These are phyloP conservation scores for Penicillium sp. DNA, from an alignment of 2,329 filamentous ascomycete species.

Conservation along the genomic window DNA sequence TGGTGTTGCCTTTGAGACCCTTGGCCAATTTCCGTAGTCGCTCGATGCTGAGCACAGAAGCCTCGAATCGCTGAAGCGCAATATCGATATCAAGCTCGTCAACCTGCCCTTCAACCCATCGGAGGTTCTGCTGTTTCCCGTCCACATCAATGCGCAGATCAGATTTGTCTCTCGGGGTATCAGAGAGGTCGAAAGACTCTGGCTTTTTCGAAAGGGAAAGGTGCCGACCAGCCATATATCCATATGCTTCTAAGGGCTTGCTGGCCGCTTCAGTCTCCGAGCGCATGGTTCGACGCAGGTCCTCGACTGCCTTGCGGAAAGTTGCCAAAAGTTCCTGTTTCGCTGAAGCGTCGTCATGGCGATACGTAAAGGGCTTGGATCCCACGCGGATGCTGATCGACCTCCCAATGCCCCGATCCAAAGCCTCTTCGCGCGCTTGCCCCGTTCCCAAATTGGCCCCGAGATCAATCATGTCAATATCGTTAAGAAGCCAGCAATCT, in stretches of 20 bases:
- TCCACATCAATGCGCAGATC: constrained; percentile 87
- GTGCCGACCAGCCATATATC: constrained; percentile 73
- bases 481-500: constrained; percentile 83
- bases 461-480: constrained; percentile 87
- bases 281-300: constrained; percentile 74
- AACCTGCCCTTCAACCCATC: constrained; percentile 90
- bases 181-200: constrained; percentile 68
- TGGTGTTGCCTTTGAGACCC: constrained; percentile 70
- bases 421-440: constrained; percentile 33
- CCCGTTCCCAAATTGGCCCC: constrained; percentile 43
- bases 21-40: constrained; percentile 71
- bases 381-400: constrained; percentile 86
- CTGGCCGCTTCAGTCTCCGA: constrained; percentile 81
- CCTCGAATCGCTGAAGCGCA: constrained; percentile 78
- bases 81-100: constrained; percentile 95
- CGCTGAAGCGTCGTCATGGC: constrained; percentile 71
- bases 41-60: constrained; percentile 74
- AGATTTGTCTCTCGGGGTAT: constrained; percentile 62
- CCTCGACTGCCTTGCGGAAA: constrained; percentile 85
- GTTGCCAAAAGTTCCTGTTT: constrained; percentile 76
- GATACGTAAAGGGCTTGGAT: constrained; percentile 86
- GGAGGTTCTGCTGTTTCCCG: constrained; percentile 88
- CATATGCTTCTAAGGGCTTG: constrained; percentile 73
- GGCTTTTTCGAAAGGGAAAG: constrained; percentile 64
- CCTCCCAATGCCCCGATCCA: constrained; percentile 60